These are phyloP conservation scores for Curvularia spicifera DNA, from an alignment of 2,329 filamentous ascomycete species.

Conservation along the genomic window DNA sequence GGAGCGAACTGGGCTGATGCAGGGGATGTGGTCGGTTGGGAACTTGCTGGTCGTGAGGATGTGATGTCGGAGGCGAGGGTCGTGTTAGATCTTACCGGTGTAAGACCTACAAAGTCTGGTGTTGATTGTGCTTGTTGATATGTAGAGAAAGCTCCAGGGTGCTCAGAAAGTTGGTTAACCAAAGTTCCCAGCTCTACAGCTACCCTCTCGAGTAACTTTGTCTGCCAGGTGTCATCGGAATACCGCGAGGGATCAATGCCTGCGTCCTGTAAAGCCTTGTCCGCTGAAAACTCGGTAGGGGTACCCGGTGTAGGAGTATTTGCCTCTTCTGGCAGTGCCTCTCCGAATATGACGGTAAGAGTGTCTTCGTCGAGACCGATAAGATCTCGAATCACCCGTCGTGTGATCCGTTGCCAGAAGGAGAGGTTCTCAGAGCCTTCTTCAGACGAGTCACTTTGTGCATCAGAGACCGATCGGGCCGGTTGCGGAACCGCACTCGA, in stretches of 20 bases:
- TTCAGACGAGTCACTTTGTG: slow-evolving; percentile 47
- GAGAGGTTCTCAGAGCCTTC: slow-evolving; percentile 64
- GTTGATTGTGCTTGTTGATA: slow-evolving; percentile 67
- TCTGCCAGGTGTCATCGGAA: slow-evolving; percentile 67
- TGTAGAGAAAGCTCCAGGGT: slow-evolving; percentile 87
- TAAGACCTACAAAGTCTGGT: slow-evolving; percentile 79
- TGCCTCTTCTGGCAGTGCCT: slow-evolving; percentile 65
- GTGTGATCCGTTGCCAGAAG: slow-evolving; percentile 80
- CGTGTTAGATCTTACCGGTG: slow-evolving; percentile 56
- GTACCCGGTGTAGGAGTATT: slow-evolving; percentile 27
- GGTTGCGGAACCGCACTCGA: slow-evolving; percentile 17
- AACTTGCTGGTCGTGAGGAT: slow-evolving; percentile 33
- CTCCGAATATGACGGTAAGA: slow-evolving; percentile 85
- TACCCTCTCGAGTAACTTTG: slow-evolving; percentile 80
- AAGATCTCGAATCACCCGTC: slow-evolving; percentile 84
- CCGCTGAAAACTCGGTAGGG: slow-evolving; percentile 26
- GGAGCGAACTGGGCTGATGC: slow-evolving; percentile 57
- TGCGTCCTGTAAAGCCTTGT: slow-evolving; percentile 30
- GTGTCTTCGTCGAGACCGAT: slow-evolving; percentile 89
- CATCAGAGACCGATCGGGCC: slow-evolving; percentile 34
- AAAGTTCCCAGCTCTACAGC: slow-evolving; percentile 85
- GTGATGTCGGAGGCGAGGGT: slow-evolving; percentile 30
- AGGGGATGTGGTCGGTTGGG: slow-evolving; percentile 40
- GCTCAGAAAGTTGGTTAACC: slow-evolving; percentile 81
- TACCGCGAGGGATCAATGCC: slow-evolving; percentile 39